These are phyloP conservation scores for Diaporthe vaccinii DNA, from an alignment of 2,329 filamentous ascomycete genomes.

Conservation along the genomic window DNA sequence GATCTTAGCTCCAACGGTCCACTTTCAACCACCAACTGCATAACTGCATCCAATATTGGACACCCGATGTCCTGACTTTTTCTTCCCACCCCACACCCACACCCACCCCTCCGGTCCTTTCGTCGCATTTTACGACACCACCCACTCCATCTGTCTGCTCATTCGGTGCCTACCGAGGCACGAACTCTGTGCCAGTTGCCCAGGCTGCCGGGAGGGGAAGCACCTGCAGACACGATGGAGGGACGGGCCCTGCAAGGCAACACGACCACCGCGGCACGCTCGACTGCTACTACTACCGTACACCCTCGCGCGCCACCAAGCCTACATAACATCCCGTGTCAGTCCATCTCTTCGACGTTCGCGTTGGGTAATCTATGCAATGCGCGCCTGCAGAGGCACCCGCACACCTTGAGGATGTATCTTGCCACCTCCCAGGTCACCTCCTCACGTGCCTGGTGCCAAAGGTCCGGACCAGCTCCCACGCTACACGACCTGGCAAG, in stretches of 20 bases:
- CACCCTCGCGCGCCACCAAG: not conserved
- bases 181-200: not conserved
- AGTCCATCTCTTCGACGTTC: not conserved
- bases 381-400: not conserved
- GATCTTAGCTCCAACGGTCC: conserved; percentile 25
- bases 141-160: not conserved
- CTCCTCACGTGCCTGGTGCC: not conserved
- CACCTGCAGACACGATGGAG: conserved; percentile 32
- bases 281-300: not conserved
- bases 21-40: conserved; percentile 25
- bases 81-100: not conserved
- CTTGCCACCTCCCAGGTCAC: not conserved
- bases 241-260: conserved; percentile 29
- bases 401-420: not conserved
- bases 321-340: not conserved
- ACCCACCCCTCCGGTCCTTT: not conserved
- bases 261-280: not conserved
- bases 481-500: not conserved
- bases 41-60: conserved; percentile 28
- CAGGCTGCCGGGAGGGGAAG: conserved; percentile 9
- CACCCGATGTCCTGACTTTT: conserved; percentile 3
- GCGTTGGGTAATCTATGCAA: not conserved
- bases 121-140: not conserved
- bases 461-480: not conserved
- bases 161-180: conserved; percentile 12